Evolutionary conservation across 1,139 yeast species (phyloP), one percentile per base, ranked within the genome.

Genomic region (Meyerozyma carpophila): DNA sequence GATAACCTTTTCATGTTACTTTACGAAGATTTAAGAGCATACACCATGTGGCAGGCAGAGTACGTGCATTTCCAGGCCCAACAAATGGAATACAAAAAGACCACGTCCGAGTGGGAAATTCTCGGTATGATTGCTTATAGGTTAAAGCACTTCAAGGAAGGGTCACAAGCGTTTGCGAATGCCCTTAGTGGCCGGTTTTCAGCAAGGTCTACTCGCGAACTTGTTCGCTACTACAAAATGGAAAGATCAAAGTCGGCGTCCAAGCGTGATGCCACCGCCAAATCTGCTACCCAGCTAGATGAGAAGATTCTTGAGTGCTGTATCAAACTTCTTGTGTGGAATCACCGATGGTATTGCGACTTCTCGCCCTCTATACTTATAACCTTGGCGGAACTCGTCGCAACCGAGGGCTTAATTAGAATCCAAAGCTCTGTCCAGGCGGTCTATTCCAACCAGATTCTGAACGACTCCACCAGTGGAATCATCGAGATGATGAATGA

Each of bases 261-360:
- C 21, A 70, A 62, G 49, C 68, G 63, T 45, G 57, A 68, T 2
- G 51, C 51, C 21, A 56, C 56, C 28, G 45, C 63, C 29, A 75
- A 77, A 48, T 54, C 67, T 46, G 65, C 76, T 40, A 67, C 73
- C 47, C 77, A 71, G 47, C 62, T 82, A 45, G 81, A 82, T 57
- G 81, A 77, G 44, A 73, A 75, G 50, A 80, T 87, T 18, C 70
- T 90, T 52, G 93, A 85, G 49, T 69, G 86, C 36, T 68, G 83
- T 47, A 88, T 90, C 41, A 85, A 84, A 55, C 69, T 93, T 46
- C 70, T 85, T 32, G 95, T 95, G 18, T 93, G 98, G 97, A 87
- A 90, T 59, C 98, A 90, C 64, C 81, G 98, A 59, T 94, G 98
- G 98, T 94, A 93, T 65, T 79, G 82, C 50, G 96, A 91, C 53